Conservation (phyloP, 768 basidiomycete species). For the Rubroboletus satanas region DNA sequence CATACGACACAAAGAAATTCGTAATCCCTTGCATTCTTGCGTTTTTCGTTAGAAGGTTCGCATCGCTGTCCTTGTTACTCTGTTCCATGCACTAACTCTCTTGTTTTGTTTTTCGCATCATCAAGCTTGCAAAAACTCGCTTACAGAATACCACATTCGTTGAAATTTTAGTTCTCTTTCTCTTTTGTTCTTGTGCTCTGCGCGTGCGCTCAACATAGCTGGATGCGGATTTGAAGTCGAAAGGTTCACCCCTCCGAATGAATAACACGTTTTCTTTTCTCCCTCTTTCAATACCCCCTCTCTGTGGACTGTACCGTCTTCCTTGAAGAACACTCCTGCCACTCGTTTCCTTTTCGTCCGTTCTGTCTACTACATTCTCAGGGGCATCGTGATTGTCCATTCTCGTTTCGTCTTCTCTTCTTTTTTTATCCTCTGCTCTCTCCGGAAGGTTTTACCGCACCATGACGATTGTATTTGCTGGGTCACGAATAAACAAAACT, state of each 20-base stretch:
- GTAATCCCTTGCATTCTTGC: slow-evolving; percentile 14
- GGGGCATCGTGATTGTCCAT: not conserved
- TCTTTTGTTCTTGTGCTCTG: not conserved
- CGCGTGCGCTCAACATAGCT: not conserved
- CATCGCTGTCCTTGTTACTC: not conserved
- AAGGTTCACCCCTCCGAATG: not conserved
- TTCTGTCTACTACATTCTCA: not conserved
- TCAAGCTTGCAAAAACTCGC: not conserved
- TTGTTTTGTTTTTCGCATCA: not conserved
- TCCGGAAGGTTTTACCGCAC: not conserved
- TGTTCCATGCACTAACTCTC: not conserved
- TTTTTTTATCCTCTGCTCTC: not conserved
- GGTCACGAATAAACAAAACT: not conserved
- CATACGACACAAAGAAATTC: slow-evolving; percentile 17
- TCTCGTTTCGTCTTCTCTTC: too few relatives aligned
- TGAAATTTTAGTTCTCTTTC: not conserved
- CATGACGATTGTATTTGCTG: not conserved
- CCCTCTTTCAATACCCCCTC: not conserved
- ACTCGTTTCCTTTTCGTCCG: not conserved
- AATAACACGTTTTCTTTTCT: not conserved
- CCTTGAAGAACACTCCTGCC: not conserved
- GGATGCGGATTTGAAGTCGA: not conserved
- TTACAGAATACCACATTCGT: slow-evolving; percentile 22
- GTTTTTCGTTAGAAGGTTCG: slow-evolving; percentile 1
- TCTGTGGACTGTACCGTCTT: not conserved